Evolutionary conservation across 768 basidiomycete genomes (phyloP).

Genomic region (Amanita exitialis): DNA sequence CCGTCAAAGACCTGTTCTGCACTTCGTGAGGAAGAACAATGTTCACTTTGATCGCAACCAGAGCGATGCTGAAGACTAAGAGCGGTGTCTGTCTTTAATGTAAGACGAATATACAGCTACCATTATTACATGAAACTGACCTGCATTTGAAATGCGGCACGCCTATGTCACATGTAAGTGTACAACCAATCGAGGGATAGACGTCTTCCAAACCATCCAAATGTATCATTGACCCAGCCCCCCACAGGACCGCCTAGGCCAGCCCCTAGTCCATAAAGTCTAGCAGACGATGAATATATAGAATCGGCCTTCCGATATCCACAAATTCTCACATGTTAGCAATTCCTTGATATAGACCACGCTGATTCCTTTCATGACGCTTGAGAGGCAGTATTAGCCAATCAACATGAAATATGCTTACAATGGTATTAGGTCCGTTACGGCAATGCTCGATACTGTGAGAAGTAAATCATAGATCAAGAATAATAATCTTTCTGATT

Average conservation of each 20-base stretch:
- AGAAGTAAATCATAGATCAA: not conserved
- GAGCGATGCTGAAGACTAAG: constrained; percentile 54
- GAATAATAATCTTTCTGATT: constrained; percentile 12
- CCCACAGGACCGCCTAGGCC: constrained; percentile 74
- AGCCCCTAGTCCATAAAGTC: constrained; percentile 77
- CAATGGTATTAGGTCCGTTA: constrained; percentile 86
- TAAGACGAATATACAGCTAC: constrained; percentile 7
- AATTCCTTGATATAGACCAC: constrained; percentile 88
- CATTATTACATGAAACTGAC: constrained; percentile 27
- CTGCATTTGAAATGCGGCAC: constrained; percentile 80
- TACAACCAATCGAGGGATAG: constrained; percentile 1
- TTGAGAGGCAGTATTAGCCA: constrained; percentile 3
- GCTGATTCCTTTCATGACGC: constrained; percentile 48
- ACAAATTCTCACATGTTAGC: constrained; percentile 61
- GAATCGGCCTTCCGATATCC: not conserved
- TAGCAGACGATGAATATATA: constrained; percentile 17
- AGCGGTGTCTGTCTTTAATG: constrained; percentile 53
- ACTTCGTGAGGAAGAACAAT: constrained; percentile 64
- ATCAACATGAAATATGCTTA: constrained; percentile 24
- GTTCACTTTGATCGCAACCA: constrained; percentile 72
- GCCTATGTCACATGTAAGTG: constrained; percentile 37
- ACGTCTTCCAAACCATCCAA: constrained; percentile 61
- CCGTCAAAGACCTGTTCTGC: constrained; percentile 42
- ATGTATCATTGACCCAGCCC: constrained; percentile 76
- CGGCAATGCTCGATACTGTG: constrained; percentile 74